Percentiles rank a stretch among this genome's conserved stretches.
Evolutionary conservation across 768 basidiomycete genomes (phyloP).

Genomic region (Inosperma sp.): DNA sequence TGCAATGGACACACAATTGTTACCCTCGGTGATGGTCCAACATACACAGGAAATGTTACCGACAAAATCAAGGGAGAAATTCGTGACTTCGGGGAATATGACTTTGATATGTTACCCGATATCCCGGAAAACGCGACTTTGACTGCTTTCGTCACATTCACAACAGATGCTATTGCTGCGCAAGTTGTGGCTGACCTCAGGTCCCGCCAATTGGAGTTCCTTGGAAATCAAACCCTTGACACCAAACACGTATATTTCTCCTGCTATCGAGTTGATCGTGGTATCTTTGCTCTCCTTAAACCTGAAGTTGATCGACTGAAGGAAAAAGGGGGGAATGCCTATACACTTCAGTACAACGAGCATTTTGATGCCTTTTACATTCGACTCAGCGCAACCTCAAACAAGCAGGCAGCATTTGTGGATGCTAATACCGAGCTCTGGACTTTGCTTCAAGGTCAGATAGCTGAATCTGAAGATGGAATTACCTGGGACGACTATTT

Average conservation of each 20-base stretch:
- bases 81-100: constrained; percentile 32
- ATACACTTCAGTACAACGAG: constrained; percentile 32
- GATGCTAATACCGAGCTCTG: constrained; percentile 36
- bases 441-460: constrained; percentile 34
- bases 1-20: constrained; percentile 26
- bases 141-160: constrained; percentile 42
- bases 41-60: constrained; percentile 31
- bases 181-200: constrained; percentile 24
- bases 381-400: constrained; percentile 34
- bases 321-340: constrained; percentile 22
- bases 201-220: constrained; percentile 29
- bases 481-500: constrained; percentile 49
- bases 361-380: constrained; percentile 30
- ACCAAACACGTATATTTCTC: constrained; percentile 6
- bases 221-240: constrained; percentile 11
- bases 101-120: constrained; percentile 39
- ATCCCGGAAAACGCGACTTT: constrained; percentile 29
- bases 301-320: constrained; percentile 33
- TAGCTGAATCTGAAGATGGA: constrained; percentile 29
- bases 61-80: constrained; percentile 34
- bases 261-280: constrained; percentile 4
- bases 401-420: constrained; percentile 32
- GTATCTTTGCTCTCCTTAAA: constrained; percentile 30
- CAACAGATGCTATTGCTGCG: constrained; percentile 31
- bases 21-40: constrained; percentile 29